These are phyloP conservation scores for Mrakia gelida DNA, from an alignment of 768 basidiomycete species.

Conservation along the genomic window DNA sequence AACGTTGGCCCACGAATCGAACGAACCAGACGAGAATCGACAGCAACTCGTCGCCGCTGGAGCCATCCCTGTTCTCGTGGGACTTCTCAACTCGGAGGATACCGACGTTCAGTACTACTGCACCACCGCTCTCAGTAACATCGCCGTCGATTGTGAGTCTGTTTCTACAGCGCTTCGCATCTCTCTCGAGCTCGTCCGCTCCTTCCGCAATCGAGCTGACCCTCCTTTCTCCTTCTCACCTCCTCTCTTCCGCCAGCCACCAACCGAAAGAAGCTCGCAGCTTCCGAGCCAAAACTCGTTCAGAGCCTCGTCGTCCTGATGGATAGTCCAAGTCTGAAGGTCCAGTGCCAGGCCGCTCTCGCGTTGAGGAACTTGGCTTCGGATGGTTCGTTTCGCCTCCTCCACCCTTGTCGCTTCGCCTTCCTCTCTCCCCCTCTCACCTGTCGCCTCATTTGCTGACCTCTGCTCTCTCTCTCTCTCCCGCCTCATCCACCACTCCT, in stretches of 20 bases:
- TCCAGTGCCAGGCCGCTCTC: constrained; percentile 96
- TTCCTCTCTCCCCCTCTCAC: background rate
- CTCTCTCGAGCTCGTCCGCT: background rate
- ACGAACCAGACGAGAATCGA: constrained; percentile 78
- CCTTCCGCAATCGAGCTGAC: background rate
- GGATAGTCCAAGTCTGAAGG: constrained; percentile 96
- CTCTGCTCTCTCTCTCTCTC: background rate
- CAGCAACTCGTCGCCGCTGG: constrained; percentile 98
- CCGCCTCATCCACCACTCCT: background rate
- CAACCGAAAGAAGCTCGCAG: constrained; percentile 90
- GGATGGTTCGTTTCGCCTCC: constrained; percentile 61
- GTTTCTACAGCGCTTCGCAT: background rate
- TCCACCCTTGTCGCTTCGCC: background rate
- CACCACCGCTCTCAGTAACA: constrained; percentile 96
- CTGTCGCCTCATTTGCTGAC: background rate
- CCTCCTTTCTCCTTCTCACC: background rate
- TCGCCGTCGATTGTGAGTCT: constrained; percentile 82
- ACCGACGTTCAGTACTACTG: constrained; percentile 99
- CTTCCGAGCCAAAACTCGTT: constrained; percentile 90
- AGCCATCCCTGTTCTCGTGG: constrained; percentile 94
- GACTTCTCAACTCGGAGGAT: constrained; percentile 86
- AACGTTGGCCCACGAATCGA: no score
- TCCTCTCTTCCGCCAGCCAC: constrained; percentile 50
- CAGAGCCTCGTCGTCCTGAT: constrained; percentile 88
- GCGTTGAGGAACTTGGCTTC: constrained; percentile 94